Evolutionary conservation across 129 eudicot species (phyloP).

Genomic region (Chrysanthemum lavandulifolium): DNA sequence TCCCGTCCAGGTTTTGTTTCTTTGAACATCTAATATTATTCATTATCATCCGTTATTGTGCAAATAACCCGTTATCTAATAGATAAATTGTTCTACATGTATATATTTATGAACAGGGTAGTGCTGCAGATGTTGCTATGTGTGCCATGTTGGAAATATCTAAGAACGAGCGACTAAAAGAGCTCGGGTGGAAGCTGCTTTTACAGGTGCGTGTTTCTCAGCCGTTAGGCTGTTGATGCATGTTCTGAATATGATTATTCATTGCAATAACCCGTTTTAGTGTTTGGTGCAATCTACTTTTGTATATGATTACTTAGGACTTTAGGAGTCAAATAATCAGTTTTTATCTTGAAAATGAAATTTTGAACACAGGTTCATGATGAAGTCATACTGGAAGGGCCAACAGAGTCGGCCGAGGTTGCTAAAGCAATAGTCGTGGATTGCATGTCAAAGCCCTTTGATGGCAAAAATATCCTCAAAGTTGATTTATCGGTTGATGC

Average conservation of each 20-base stretch:
- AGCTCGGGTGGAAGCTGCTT: slow-evolving; percentile 92
- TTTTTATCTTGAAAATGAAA: not conserved
- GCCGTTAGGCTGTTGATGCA: too few relatives aligned
- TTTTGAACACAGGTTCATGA: slow-evolving; percentile 80
- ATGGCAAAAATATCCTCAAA: slow-evolving; percentile 68
- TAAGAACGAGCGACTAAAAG: slow-evolving; percentile 62
- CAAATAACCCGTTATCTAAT: not conserved
- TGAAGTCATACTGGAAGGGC: slow-evolving; percentile 96
- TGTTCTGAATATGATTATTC: not conserved
- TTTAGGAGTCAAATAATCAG: not conserved
- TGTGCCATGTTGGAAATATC: slow-evolving; percentile 93
- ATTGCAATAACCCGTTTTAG: too few relatives aligned
- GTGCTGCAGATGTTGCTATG: slow-evolving; percentile 99
- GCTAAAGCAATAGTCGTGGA: slow-evolving; percentile 85
- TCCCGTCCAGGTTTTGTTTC: slow-evolving; percentile 80
- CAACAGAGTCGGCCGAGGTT: slow-evolving; percentile 83
- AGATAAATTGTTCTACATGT: not conserved
- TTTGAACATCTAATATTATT: not conserved
- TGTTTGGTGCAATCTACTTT: too few relatives aligned
- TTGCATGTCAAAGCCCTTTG: slow-evolving; percentile 92
- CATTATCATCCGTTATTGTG: not conserved
- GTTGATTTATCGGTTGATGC: slow-evolving; percentile 90
- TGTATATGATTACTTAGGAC: not conserved
- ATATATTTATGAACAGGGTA: slow-evolving; percentile 54
- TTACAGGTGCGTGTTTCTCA: slow-evolving; percentile 54